These are phyloP conservation scores for Trametes pubescens DNA, from an alignment of 1,284 basidiomycete genomes.

Conservation along the genomic window DNA sequence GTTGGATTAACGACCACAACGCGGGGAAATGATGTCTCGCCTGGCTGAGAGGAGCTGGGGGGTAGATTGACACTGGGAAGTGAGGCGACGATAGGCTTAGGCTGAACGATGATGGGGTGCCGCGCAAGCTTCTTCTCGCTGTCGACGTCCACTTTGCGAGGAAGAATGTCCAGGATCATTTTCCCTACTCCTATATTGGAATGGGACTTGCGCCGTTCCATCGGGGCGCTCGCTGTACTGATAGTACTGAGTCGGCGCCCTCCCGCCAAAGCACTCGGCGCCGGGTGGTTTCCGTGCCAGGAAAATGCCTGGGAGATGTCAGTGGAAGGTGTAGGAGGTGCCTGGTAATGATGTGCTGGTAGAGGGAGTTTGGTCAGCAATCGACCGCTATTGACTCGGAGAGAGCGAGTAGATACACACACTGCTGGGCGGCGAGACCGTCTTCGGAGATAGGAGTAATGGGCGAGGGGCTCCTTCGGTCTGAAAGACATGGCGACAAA, in stretches of 20 bases:
- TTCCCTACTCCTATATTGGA: slow-evolving; percentile 50
- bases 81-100: slow-evolving; percentile 38
- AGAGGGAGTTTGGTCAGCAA: slow-evolving; percentile 7
- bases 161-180: slow-evolving; percentile 67
- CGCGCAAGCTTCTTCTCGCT: slow-evolving; percentile 24
- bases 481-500: slow-evolving; percentile 39
- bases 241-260: slow-evolving; percentile 39
- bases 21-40: slow-evolving; percentile 47
- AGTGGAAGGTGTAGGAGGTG: slow-evolving; percentile 17
- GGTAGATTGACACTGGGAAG: slow-evolving; percentile 44
- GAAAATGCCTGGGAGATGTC: slow-evolving; percentile 36
- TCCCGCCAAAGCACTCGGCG: slow-evolving; percentile 34
- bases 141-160: slow-evolving; percentile 43
- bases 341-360: slow-evolving; percentile 20
- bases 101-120: slow-evolving; percentile 33
- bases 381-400: slow-evolving; percentile 21
- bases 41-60: slow-evolving; percentile 38
- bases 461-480: slow-evolving; percentile 38
- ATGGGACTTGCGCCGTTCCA: slow-evolving; percentile 42
- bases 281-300: slow-evolving; percentile 39
- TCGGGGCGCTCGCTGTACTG: slow-evolving; percentile 41
- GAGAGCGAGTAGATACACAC: slow-evolving; percentile 21
- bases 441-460: slow-evolving; percentile 47
- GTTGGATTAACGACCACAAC: slow-evolving; percentile 65
- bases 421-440: slow-evolving; percentile 30